Evolutionary conservation across 129 eudicot species (phyloP).

Genomic region (Pittosporum tobira): DNA sequence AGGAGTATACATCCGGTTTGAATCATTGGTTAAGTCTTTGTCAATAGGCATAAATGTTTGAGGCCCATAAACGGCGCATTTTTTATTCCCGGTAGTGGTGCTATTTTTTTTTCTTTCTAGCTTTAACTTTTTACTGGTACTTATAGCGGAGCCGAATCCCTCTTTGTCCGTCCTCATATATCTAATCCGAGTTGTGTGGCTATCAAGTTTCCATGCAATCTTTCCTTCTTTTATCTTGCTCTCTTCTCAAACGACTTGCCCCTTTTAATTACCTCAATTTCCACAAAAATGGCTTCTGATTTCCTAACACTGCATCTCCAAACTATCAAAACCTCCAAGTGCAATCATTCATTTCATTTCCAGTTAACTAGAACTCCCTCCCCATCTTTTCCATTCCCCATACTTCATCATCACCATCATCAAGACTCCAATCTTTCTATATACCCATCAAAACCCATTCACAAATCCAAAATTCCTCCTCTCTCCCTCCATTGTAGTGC

Average conservation of each 20-base stretch:
- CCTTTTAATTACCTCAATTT: not conserved
- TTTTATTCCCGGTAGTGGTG: no score
- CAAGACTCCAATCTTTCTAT: slow-evolving; percentile 2
- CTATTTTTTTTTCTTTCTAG: no score
- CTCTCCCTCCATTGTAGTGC: slow-evolving; percentile 26
- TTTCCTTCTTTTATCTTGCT: slow-evolving; percentile 6
- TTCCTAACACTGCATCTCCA: slow-evolving; percentile 24
- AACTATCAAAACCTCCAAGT: slow-evolving; percentile 13
- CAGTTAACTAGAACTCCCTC: slow-evolving; percentile 2
- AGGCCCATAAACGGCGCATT: no score
- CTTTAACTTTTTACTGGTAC: no score
- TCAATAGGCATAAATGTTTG: no score
- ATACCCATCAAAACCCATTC: slow-evolving; percentile 18
- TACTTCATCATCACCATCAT: slow-evolving; percentile 1
- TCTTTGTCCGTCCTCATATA: no score
- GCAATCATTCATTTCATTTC: not conserved
- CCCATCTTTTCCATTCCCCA: slow-evolving; percentile 3
- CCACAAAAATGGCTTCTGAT: slow-evolving; percentile 36
- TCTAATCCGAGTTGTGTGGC: slow-evolving; percentile 19
- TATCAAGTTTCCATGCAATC: slow-evolving; percentile 13
- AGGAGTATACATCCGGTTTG: no score
- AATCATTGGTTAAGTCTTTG: no score
- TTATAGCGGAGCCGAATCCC: no score
- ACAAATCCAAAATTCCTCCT: slow-evolving; percentile 24
- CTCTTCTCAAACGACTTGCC: not conserved